Conservation (phyloP, 495 filamentous ascomycete genomes). For the Bombardia bombarda region DNA sequence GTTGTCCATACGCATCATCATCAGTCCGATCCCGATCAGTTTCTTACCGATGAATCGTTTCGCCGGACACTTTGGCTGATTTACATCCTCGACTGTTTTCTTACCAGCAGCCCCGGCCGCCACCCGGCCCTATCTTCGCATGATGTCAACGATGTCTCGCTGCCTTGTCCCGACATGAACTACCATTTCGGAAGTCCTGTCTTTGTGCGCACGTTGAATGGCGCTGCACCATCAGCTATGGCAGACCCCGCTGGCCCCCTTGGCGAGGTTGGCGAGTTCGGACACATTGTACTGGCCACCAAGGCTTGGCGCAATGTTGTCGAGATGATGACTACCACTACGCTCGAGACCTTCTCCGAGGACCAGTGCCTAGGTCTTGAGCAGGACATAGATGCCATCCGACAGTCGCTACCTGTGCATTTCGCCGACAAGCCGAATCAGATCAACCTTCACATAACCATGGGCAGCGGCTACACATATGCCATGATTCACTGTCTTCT, state of each 20-base stretch:
- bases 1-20: slow-evolving; percentile 37
- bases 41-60: slow-evolving; percentile 44
- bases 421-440: slow-evolving; percentile 43
- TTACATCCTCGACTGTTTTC: slow-evolving; percentile 45
- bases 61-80: slow-evolving; percentile 44
- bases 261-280: slow-evolving; percentile 41
- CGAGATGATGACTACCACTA: slow-evolving; percentile 42
- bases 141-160: slow-evolving; percentile 37
- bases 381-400: slow-evolving; percentile 36
- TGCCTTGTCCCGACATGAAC: slow-evolving; percentile 43
- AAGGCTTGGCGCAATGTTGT: slow-evolving; percentile 45
- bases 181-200: slow-evolving; percentile 42
- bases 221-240: slow-evolving; percentile 25
- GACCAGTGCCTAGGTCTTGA: slow-evolving; percentile 34
- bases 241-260: slow-evolving; percentile 23
- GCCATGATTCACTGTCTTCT: slow-evolving; percentile 44
- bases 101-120: slow-evolving; percentile 46
- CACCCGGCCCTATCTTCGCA: slow-evolving; percentile 37
- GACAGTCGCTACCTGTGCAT: slow-evolving; percentile 36
- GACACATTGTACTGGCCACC: slow-evolving; percentile 43
- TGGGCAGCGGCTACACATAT: slow-evolving; percentile 44
- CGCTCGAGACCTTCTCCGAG: slow-evolving; percentile 36
- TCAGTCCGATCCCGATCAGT: slow-evolving; percentile 37
- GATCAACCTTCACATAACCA: slow-evolving; percentile 45
- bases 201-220: slow-evolving; percentile 35